These are phyloP conservation scores for Penicillium sp. DNA, from an alignment of 2,329 filamentous ascomycete species.

Conservation along the genomic window DNA sequence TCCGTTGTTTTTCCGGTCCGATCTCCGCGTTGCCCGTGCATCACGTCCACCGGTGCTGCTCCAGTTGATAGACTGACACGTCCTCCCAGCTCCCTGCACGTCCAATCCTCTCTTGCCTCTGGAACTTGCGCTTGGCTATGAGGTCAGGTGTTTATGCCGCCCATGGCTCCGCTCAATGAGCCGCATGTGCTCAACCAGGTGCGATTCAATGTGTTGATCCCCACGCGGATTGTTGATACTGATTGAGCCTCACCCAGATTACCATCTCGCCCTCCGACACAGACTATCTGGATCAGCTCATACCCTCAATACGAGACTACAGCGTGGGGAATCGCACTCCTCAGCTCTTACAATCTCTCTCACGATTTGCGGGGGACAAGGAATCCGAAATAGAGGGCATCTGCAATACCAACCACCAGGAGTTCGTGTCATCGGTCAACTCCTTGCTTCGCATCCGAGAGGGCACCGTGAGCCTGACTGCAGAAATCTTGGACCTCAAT, in stretches of 20 bases:
- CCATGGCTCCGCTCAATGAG: conserved; percentile 20
- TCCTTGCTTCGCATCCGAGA: conserved; percentile 90
- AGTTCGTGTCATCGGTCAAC: conserved; percentile 91
- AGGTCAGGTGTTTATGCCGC: conserved; percentile 14
- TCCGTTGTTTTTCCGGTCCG: too few species aligned
- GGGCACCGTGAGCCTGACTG: conserved; percentile 82
- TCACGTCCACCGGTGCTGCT: too few species aligned
- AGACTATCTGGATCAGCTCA: conserved; percentile 94
- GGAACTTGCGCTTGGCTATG: conserved; percentile 1
- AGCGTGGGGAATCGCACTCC: conserved; percentile 71
- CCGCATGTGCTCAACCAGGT: conserved; percentile 28
- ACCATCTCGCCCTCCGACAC: conserved; percentile 87
- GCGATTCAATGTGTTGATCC: conserved; percentile 17
- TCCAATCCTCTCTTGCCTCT: too few species aligned
- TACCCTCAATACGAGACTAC: conserved; percentile 90
- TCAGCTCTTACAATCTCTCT: conserved; percentile 74
- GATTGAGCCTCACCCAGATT: conserved; percentile 61
- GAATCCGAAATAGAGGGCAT: conserved; percentile 92
- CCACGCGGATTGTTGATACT: conserved; percentile 4
- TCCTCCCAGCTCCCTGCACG: too few species aligned
- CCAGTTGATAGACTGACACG: too few species aligned
- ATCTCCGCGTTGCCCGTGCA: too few species aligned
- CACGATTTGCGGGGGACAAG: conserved; percentile 79
- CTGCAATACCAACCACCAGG: conserved; percentile 93
- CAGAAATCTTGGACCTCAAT: conserved; percentile 89